These are phyloP conservation scores for Camelina hispida DNA, from an alignment of 345 rosid species.

Conservation along the genomic window DNA sequence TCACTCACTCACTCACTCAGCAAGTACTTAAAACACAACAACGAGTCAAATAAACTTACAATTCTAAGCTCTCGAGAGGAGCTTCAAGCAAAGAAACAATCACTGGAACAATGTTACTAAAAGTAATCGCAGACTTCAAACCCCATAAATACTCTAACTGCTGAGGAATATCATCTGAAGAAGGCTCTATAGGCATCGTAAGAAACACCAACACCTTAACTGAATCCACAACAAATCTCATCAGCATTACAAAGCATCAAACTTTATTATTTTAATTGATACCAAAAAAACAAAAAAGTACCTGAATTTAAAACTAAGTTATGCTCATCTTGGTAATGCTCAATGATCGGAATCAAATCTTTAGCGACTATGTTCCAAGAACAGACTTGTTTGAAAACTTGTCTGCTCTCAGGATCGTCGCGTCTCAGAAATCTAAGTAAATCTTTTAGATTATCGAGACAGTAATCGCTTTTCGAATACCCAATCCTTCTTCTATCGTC, in stretches of 20 bases:
- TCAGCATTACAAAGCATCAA: neutral
- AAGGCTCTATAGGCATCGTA: slow-evolving; percentile 82
- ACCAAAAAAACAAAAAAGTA: slow-evolving; percentile 2
- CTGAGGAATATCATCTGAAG: slow-evolving; percentile 72
- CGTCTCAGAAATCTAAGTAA: slow-evolving; percentile 81
- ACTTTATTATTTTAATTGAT: neutral
- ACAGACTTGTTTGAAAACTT: slow-evolving; percentile 89
- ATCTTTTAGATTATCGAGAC: slow-evolving; percentile 79
- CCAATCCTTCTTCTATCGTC: slow-evolving; percentile 55
- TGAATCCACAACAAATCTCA: slow-evolving; percentile 40
- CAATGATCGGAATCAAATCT: slow-evolving; percentile 85
- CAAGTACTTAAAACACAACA: neutral
- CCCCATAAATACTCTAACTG: slow-evolving; percentile 90
- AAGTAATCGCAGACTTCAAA: slow-evolving; percentile 70
- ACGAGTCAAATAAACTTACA: slow-evolving; percentile 44
- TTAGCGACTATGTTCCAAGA: slow-evolving; percentile 82
- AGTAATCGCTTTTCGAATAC: slow-evolving; percentile 63
- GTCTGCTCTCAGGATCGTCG: slow-evolving; percentile 81
- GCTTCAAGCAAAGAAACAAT: slow-evolving; percentile 77
- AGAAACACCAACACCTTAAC: slow-evolving; percentile 93
- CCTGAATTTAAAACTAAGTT: slow-evolving; percentile 78
- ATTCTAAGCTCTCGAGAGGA: slow-evolving; percentile 82
- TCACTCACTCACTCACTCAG: neutral
- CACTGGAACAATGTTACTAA: slow-evolving; percentile 68
- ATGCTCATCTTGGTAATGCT: slow-evolving; percentile 65